Percentiles rank a stretch among this genome's conserved stretches.
Conservation (phyloP, 768 basidiomycete species). For the Lyophyllum atratum region DNA sequence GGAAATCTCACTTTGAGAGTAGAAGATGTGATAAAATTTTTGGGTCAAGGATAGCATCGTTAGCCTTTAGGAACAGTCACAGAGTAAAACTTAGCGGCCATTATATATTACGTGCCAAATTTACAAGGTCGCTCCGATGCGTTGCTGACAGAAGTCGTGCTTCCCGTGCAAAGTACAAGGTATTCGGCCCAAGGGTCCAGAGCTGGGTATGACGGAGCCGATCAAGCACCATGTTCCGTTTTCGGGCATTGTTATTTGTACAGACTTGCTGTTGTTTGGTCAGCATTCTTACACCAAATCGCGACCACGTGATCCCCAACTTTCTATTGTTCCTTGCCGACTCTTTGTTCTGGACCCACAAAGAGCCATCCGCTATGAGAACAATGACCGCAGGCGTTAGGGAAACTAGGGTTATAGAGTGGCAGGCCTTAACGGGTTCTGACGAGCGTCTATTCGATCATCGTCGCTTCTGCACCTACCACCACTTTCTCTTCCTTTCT, state of each 20-base stretch:
- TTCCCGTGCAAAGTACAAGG: not conserved
- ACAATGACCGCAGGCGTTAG: slow-evolving; percentile 17
- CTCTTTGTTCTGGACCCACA: slow-evolving; percentile 13
- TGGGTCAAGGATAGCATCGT: not conserved
- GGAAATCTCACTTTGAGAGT: not conserved
- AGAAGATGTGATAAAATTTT: not conserved
- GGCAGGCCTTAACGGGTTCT: not conserved
- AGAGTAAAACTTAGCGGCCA: no score
- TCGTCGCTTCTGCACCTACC: slow-evolving; percentile 11
- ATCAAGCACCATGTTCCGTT: not conserved
- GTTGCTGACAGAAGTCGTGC: not conserved
- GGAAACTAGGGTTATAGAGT: slow-evolving; percentile 8
- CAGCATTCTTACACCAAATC: not conserved
- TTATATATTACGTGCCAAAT: not conserved
- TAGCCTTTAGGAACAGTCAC: no score
- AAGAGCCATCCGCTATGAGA: slow-evolving; percentile 8
- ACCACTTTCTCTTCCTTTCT: slow-evolving; percentile 6
- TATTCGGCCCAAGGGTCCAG: not conserved
- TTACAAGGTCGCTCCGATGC: not conserved
- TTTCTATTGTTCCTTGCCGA: not conserved
- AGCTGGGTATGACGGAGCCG: not conserved
- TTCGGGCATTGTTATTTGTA: not conserved
- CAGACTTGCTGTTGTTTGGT: not conserved
- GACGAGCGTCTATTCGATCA: slow-evolving; percentile 2
- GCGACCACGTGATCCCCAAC: not conserved